A percentile compares a stretch with the other conserved stretches of the same genome.
Evolutionary conservation across 352 stramenopile species (phyloP).

Genomic region (Pythium sukuiense): DNA sequence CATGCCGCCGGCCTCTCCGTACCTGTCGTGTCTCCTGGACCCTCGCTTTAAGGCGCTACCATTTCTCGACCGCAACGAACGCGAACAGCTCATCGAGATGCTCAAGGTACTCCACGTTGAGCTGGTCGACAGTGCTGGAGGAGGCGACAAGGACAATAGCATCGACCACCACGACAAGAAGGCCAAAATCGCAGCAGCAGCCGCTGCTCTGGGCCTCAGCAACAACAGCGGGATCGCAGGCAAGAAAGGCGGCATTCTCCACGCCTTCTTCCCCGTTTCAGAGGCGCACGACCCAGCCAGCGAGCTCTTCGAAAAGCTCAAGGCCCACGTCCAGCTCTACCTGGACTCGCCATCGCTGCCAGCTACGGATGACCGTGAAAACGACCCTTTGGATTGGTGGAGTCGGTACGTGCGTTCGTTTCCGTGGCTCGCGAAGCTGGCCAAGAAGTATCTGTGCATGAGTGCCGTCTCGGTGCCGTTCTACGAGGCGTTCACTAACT

Average conservation of each 20-base stretch:
- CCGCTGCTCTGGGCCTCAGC: slow-evolving; percentile 10
- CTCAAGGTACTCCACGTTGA: slow-evolving; percentile 54
- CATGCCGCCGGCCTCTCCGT: slow-evolving; percentile 45
- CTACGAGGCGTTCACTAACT: slow-evolving; percentile 78
- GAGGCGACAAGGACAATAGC: slow-evolving; percentile 25
- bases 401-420: slow-evolving; percentile 72
- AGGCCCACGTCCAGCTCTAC: slow-evolving; percentile 68
- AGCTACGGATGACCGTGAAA: slow-evolving; percentile 65
- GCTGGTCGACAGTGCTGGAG: slow-evolving; percentile 35
- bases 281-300: slow-evolving; percentile 38
- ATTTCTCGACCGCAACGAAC: slow-evolving; percentile 57
- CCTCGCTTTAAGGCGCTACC: slow-evolving; percentile 74
- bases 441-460: slow-evolving; percentile 78
- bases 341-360: slow-evolving; percentile 65
- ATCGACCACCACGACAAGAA: slow-evolving; percentile 36
- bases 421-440: slow-evolving; percentile 62
- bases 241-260: slow-evolving; percentile 40
- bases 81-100: slow-evolving; percentile 51
- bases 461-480: slow-evolving; percentile 74
- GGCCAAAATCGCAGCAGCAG: slow-evolving; percentile 26
- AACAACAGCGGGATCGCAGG: slow-evolving; percentile 20
- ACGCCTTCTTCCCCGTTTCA: slow-evolving; percentile 65
- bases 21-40: slow-evolving; percentile 68
- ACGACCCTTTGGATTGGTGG: slow-evolving; percentile 85
- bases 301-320: slow-evolving; percentile 58